Conservation (phyloP, 169 alveolate species). For the Ichthyophthirius multifiliis region DNA sequence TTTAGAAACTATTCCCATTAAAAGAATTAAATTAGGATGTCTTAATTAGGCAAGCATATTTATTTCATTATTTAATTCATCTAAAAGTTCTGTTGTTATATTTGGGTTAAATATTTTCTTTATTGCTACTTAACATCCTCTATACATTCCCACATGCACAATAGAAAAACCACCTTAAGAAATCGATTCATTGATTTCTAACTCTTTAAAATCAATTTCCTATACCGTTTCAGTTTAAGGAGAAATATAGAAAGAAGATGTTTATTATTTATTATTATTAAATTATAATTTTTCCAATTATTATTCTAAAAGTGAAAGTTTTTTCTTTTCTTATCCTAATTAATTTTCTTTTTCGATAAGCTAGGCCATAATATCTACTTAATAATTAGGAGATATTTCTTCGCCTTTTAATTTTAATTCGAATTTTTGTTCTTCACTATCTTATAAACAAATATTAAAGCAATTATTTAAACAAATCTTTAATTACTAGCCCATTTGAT, state of each 20-base stretch:
- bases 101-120: conserved; percentile 85
- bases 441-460: background rate
- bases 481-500: conserved; percentile 9
- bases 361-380: conserved; percentile 30
- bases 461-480: conserved; percentile 4
- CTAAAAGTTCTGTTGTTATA: conserved; percentile 75
- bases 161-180: conserved; percentile 87
- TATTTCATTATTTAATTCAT: conserved; percentile 82
- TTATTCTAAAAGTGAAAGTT: conserved; percentile 23
- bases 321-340: conserved; percentile 46
- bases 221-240: conserved; percentile 49
- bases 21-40: conserved; percentile 81
- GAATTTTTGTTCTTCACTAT: background rate
- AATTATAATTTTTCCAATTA: too few species aligned
- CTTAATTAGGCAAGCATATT: conserved; percentile 78
- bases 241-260: conserved; percentile 26
- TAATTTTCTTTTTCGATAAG: conserved; percentile 51
- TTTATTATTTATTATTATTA: too few species aligned
- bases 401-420: background rate
- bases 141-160: conserved; percentile 63
- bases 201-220: conserved; percentile 67
- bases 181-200: conserved; percentile 73
- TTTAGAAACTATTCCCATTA: conserved; percentile 76
- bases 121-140: conserved; percentile 80
- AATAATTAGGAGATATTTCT: background rate